Conservation (phyloP, 257 asterid species). For the Scutellaria baicalensis region DNA sequence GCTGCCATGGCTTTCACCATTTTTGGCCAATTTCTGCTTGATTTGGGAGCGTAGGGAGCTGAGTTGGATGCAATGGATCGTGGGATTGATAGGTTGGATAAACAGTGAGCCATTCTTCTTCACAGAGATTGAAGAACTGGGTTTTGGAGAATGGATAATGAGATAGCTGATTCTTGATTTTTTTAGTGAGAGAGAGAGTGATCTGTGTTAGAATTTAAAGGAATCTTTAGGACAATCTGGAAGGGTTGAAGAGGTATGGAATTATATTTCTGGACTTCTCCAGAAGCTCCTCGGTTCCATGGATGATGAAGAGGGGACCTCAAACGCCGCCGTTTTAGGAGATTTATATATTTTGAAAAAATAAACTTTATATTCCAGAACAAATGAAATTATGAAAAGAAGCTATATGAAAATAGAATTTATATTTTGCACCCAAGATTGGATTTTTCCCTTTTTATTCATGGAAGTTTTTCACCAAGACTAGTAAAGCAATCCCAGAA, state of each 20-base stretch:
- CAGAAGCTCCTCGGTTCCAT: constrained; percentile 19
- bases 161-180: not conserved
- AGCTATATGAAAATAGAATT: not conserved
- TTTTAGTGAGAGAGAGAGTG: not conserved
- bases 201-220: constrained; percentile 11
- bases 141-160: not conserved
- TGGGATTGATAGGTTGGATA: constrained; percentile 28
- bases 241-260: not conserved
- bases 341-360: too few species aligned
- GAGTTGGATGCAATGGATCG: constrained; percentile 12
- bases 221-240: constrained; percentile 31
- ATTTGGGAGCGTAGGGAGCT: not conserved
- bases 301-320: not conserved
- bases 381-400: not conserved
- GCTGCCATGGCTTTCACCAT: constrained; percentile 24
- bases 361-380: not conserved
- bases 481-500: constrained; percentile 51
- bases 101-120: constrained; percentile 31
- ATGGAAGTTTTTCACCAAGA: constrained; percentile 35
- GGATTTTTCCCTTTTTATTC: not conserved
- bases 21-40: not conserved
- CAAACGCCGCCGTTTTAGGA: not conserved
- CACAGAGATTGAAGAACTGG: not conserved
- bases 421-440: not conserved
- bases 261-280: constrained; percentile 36